phyloP scores from a whole-genome alignment of 75 land plant genomes.

The Cunninghamia lanceolata region DNA sequence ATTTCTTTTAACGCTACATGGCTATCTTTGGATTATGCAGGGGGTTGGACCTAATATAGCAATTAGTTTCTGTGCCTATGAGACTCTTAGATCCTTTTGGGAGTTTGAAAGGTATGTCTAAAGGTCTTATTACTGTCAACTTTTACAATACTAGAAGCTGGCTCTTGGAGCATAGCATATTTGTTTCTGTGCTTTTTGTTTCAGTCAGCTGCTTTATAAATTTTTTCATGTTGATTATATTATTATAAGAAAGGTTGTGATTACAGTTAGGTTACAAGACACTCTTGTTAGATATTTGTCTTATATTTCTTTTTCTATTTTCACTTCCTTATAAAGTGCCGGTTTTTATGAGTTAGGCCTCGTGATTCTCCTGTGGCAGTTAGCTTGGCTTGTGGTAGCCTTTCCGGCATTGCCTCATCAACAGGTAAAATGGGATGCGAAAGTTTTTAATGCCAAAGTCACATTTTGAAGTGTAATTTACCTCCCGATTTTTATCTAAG shows the following conservation, averaged over 20 bases:
- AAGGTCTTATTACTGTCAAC: background rate
- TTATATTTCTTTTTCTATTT: background rate
- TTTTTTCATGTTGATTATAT: background rate
- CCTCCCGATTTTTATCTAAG: background rate
- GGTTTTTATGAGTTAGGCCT: constrained; percentile 44
- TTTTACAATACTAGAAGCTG: background rate
- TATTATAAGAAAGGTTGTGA: background rate
- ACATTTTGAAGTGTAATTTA: background rate
- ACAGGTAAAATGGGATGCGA: constrained; percentile 54
- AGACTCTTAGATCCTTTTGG: constrained; percentile 79
- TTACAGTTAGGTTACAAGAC: too few relatives aligned
- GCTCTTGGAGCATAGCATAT: background rate
- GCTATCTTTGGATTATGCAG: constrained; percentile 34
- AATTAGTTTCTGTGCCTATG: constrained; percentile 90
- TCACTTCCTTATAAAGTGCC: background rate
- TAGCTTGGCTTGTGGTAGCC: constrained; percentile 89
- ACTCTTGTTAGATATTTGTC: background rate
- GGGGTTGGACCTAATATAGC: constrained; percentile 95
- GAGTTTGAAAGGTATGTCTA: constrained; percentile 52
- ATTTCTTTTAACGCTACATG: background rate
- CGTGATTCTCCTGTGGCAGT: constrained; percentile 56
- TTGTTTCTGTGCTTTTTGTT: background rate
- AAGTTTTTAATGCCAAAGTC: too few relatives aligned
- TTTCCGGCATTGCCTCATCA: constrained; percentile 93
- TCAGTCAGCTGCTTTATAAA: background rate